Evolutionary conservation across 2,329 filamentous ascomycete genomes (phyloP), one percentile per base, ranked within the genome.

Genomic region (Macrophomina phaseolina): DNA sequence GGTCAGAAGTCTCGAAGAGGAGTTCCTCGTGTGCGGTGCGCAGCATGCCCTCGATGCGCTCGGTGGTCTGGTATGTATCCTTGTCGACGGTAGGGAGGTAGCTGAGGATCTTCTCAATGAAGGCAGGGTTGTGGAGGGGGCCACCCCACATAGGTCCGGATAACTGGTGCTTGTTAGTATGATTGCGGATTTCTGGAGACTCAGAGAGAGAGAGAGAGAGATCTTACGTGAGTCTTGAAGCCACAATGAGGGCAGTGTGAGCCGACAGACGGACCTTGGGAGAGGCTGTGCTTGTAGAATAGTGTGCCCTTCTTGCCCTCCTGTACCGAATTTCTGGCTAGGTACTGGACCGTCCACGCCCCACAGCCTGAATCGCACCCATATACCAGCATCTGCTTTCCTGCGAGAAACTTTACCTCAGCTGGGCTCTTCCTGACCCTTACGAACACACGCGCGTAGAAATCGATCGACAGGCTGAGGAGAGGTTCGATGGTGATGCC

Each of bases 91-190:
- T 80, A 0, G 92, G 89, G 8, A 97, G 84, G 67, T 90, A 86
- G 51, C 89, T 86, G 16, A 99, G 84, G 30, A 99, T 89, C 66
- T 87, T 87, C 73, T 91, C 86, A 68, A 99, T 88, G 74, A 97
- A 99, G 1, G 89, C 87, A 6, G 88, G 85, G 52, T 93, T 93
- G 79, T 99, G 95, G 8, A 99, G 82, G 23, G 91, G 91, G 0
- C 95, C 95, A 40, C 88, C 94, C 81, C 94, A 99, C 94, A 99
- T 98, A 0, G 95, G 95, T 1, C 95, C 95, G 4, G 89, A 91
- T 14, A 98, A 78, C 72, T 77, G 48, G 18, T 7, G 36, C 34
- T 16, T 52, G 45, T 51, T 65, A 58, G 61, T 64, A 40, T 18
- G 36, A 45, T 11, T 45, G 5, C 12, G 5, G 36, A n/a, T 55